Evolutionary conservation across 164 flowering plant species (phyloP), one percentile per base, ranked within the genome.

Genomic region (Piper betle): DNA sequence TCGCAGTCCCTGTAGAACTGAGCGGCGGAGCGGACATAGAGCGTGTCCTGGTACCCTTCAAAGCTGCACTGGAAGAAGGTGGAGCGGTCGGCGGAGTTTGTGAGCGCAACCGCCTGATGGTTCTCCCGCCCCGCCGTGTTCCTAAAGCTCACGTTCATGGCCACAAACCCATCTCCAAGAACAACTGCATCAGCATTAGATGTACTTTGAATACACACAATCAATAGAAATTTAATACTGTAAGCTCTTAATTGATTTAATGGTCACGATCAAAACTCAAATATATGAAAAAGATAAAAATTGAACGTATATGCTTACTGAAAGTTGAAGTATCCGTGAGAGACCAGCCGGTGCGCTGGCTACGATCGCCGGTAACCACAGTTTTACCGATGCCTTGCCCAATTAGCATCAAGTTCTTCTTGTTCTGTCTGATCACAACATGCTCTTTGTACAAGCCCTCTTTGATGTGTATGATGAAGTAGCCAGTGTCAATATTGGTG

Each of bases 311-410:
- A 19, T 42, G 62, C 12, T 33, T 39, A 83, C 88, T 81, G 19
- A 81, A 75, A 13, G 84, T 80, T 0, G 86, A 75, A 9, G 82
- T 73, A 58, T 77, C 80, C 68, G 60, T 81, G 52, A 85, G 80
- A 0, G 85, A 78, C 81, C 82, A 81, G 43, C 78, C 78, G 59
- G 78, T 82, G 5, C 65, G 37, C 20, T 72, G 70, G 39, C 73
- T 83, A 1, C 75, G 80, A 57, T 75, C 81, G 3, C 84, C 88
- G 4, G 84, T 62, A 60, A 83, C 73, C 19, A 81, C 62, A 0
- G 86, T 81, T n/a, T 39, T 50, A 20, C 74, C 74, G 11, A 81
- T 81, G 2, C 88, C 88, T 18, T 81, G 86, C 9, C 88, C 88
- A 37, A 81, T 54, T 42, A 83, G 41, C 84, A 83, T 63, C 9